A percentile compares a stretch with the other conserved stretches of the same genome.
Evolutionary conservation across 1,284 basidiomycete genomes (phyloP).

Genomic region (Cutaneotrichosporon arboriforme): DNA sequence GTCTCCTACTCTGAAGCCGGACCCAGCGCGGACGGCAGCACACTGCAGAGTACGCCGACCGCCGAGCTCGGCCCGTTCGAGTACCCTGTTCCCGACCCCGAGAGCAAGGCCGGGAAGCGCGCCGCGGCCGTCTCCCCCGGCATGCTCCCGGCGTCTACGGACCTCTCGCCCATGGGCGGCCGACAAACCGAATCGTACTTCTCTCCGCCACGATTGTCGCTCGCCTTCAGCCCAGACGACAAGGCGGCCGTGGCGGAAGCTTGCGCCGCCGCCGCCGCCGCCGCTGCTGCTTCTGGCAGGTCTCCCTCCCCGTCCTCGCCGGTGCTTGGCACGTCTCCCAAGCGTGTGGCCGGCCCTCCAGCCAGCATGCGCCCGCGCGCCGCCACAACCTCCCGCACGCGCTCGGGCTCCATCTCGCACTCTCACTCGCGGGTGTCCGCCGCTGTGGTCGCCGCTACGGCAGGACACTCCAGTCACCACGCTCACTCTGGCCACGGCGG

Average conservation of each 20-base stretch:
- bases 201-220: not conserved
- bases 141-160: not conserved
- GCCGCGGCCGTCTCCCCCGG: not conserved
- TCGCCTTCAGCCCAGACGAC: not conserved
- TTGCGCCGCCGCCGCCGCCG: no score
- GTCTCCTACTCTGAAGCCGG: not conserved
- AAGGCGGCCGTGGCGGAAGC: not conserved
- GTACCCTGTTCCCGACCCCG: constrained; percentile 20
- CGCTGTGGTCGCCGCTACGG: no score
- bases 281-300: not conserved
- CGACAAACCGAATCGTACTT: not conserved
- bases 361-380: no score
- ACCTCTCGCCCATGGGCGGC: not conserved
- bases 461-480: no score
- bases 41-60: constrained; percentile 20
- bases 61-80: constrained; percentile 35
- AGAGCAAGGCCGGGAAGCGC: not conserved
- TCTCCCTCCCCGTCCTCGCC: no score
- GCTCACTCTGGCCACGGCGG: not conserved
- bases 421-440: no score
- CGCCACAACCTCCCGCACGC: not conserved
- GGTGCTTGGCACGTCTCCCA: no score
- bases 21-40: no score
- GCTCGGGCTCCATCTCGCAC: not conserved
- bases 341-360: no score